These are phyloP conservation scores for Dacryopinax primogenitus DNA, from an alignment of 768 basidiomycete species.

Conservation along the genomic window DNA sequence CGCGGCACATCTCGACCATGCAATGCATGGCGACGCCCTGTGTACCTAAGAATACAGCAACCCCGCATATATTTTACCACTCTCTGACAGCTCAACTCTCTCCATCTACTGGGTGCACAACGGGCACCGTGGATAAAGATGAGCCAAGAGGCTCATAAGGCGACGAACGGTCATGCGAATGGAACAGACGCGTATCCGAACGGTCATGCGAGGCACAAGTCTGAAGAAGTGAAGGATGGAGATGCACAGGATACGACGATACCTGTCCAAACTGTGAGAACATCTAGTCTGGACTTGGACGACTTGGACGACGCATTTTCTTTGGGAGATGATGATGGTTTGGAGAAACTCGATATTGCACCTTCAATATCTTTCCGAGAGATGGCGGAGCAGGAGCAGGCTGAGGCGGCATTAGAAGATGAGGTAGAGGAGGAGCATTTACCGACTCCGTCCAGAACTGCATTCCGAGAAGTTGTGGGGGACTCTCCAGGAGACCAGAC, in stretches of 20 bases:
- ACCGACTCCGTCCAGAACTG: neutral
- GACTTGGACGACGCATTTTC: slow-evolving; percentile 59
- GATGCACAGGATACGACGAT: neutral
- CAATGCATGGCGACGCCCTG: no score
- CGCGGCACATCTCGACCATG: no score
- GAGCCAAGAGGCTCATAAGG: neutral
- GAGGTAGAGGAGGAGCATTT: neutral
- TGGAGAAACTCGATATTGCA: neutral
- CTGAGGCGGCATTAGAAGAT: neutral
- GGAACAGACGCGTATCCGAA: neutral
- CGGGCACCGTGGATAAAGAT: neutral
- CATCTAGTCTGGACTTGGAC: neutral
- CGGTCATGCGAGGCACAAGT: neutral
- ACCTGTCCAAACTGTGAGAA: neutral
- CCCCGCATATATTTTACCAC: neutral
- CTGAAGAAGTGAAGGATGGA: neutral
- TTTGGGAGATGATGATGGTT: slow-evolving; percentile 37
- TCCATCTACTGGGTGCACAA: no score
- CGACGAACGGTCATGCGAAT: neutral
- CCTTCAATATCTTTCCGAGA: neutral
- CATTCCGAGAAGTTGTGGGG: neutral
- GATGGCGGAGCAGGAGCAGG: slow-evolving; percentile 5
- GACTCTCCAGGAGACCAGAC: neutral
- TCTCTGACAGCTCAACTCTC: no score
- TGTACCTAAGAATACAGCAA: neutral